phyloP scores from a whole-genome alignment of 2,329 filamentous ascomycete genomes.

The Stachybotrys elegans region DNA sequence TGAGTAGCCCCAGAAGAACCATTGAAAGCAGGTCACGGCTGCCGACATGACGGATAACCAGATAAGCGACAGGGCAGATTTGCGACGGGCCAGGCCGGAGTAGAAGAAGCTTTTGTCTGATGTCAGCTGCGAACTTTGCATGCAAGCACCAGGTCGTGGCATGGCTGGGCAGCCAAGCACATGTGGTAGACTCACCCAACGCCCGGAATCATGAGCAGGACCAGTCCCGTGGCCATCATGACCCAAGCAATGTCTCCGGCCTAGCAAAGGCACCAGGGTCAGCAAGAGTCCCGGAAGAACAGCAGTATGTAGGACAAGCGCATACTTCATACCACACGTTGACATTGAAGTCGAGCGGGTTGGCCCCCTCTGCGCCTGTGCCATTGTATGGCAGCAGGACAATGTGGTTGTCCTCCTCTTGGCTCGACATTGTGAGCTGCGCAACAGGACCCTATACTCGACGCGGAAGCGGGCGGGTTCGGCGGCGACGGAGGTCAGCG shows the following conservation, averaged over 20 bases:
- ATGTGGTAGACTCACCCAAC: slow-evolving; percentile 53
- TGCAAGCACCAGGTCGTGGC: background rate
- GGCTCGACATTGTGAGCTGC: slow-evolving; percentile 23
- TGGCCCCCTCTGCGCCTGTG: slow-evolving; percentile 58
- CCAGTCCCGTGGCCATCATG: slow-evolving; percentile 74
- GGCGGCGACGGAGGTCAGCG: no score
- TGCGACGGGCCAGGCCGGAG: slow-evolving; percentile 80
- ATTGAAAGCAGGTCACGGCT: slow-evolving; percentile 81
- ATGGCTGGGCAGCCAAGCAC: background rate
- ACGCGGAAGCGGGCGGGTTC: slow-evolving; percentile 4
- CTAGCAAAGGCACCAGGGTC: slow-evolving; percentile 33
- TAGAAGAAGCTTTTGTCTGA: slow-evolving; percentile 67
- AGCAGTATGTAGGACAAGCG: no score
- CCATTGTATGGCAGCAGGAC: slow-evolving; percentile 57
- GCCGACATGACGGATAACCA: slow-evolving; percentile 87
- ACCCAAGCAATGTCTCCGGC: slow-evolving; percentile 83
- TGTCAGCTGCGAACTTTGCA: slow-evolving; percentile 8
- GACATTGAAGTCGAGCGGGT: slow-evolving; percentile 62
- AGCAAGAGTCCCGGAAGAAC: no score
- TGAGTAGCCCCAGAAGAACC: slow-evolving; percentile 92
- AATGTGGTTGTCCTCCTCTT: slow-evolving; percentile 41
- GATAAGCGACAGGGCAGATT: slow-evolving; percentile 83
- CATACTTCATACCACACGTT: slow-evolving; percentile 74
- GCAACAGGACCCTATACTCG: no score
- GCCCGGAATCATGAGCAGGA: slow-evolving; percentile 88